phyloP scores from a whole-genome alignment of 805 yeast genomes.

The Candida saitoana region DNA sequence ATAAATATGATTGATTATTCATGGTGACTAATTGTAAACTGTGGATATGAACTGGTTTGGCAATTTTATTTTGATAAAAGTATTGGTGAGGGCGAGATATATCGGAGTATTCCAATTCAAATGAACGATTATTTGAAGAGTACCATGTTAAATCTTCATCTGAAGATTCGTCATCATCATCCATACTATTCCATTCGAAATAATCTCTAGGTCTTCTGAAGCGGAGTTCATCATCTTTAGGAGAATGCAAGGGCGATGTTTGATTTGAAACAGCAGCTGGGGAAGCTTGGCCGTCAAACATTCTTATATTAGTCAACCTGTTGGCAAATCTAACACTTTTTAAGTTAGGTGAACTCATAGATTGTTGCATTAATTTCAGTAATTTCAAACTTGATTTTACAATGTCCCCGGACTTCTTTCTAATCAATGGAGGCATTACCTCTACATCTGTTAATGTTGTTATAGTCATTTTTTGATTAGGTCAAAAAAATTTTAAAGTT shows the following conservation, averaged over 20 bases:
- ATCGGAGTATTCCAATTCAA: constrained; percentile 5
- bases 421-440: constrained; percentile 38
- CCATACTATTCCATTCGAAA: constrained; percentile 22
- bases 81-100: constrained; percentile 4
- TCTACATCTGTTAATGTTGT: not conserved
- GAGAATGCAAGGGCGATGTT: constrained; percentile 45
- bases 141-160: constrained; percentile 1
- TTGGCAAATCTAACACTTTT: constrained; percentile 66
- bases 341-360: constrained; percentile 25
- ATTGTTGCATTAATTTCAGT: constrained; percentile 22
- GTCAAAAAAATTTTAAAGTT: not conserved
- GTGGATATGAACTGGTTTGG: constrained; percentile 4
- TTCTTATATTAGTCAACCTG: constrained; percentile 57
- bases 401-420: constrained; percentile 83
- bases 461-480: not conserved
- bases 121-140: constrained; percentile 1
- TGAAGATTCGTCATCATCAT: constrained; percentile 14
- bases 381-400: constrained; percentile 71
- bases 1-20: constrained; percentile 5
- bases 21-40: constrained; percentile 1
- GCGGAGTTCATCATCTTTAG: constrained; percentile 12
- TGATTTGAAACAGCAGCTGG: constrained; percentile 62
- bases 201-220: constrained; percentile 16
- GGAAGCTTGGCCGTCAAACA: constrained; percentile 56
- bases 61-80: constrained; percentile 2